Evolutionary conservation across 108 stramenopile species (phyloP), one percentile per base, ranked within the genome.

Genomic region (Mediolabrus comicus): DNA sequence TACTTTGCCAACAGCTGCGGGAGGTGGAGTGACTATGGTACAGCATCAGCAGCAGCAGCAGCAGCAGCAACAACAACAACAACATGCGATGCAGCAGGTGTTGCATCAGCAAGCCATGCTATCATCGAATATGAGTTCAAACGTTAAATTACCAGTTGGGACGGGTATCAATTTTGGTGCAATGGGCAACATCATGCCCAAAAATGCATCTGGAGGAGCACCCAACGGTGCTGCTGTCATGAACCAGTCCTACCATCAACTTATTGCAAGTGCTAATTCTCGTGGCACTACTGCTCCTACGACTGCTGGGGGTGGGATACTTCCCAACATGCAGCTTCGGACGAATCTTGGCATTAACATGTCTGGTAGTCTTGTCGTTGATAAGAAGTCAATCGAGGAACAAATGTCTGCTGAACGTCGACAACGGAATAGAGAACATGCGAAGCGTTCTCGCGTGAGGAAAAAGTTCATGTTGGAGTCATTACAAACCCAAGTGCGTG

Each of bases 381-480:
- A 62, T 19, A 61, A 68, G 46, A 53, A 53, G 33, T 32, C 61
- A 49, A 35, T 74, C 13, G 74, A 78, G 29, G 77, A 87, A 14
- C 76, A 79, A 62, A 78, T 79, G 53, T 74, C 87, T 3, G 88
- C 88, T 7, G 91, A 95, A 72, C 79, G 92, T 54, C 83, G 97
- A 25, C 88, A 91, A 83, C 71, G 97, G 29, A 98, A 98, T 67
- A 77, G 98, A 35, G 98, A 98, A 81, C 98, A 98, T 72, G 98
- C 98, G 0, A 98, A 98, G 67, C 89, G 97, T 10, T 96, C 95
- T 57, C 90, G 98, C 11, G 96, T 98, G 5, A 86, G 98, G 29
- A 98, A 98, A 83, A 98, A 98, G 81, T 98, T 98, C 68, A 85
- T 98, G 89, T 72, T 98, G 39, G 98, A 98, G 83, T 94, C 96